Conservation (phyloP, 148 eudicot species). For the Tetragonia tetragonoides region DNA sequence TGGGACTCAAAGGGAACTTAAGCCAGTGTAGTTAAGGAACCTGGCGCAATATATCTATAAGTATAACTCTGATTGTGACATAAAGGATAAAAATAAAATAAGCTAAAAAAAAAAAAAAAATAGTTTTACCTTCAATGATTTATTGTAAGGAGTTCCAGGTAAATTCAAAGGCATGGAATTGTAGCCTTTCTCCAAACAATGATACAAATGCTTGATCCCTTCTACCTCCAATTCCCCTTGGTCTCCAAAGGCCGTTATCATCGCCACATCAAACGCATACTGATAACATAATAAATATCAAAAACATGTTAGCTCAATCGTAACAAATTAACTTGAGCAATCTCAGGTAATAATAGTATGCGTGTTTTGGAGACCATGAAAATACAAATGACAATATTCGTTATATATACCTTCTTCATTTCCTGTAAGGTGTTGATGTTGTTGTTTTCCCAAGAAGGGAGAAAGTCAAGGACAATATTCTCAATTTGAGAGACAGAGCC, state of each 20-base stretch:
- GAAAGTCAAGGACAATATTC: slow-evolving; percentile 47
- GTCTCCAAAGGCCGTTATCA: slow-evolving; percentile 69
- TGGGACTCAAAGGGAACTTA: slow-evolving; percentile 23
- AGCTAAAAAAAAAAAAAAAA: neutral
- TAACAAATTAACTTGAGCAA: too few relatives aligned
- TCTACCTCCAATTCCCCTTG: slow-evolving; percentile 47
- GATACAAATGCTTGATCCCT: slow-evolving; percentile 55
- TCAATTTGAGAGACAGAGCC: slow-evolving; percentile 46
- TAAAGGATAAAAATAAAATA: neutral
- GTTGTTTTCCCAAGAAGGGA: slow-evolving; percentile 52
- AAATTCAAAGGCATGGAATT: slow-evolving; percentile 89
- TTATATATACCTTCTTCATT: slow-evolving; percentile 68
- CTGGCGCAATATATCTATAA: neutral
- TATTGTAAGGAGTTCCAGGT: slow-evolving; percentile 69
- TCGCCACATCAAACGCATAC: slow-evolving; percentile 91
- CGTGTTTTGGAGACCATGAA: too few relatives aligned
- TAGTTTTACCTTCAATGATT: slow-evolving; percentile 24
- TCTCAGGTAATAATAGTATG: too few relatives aligned
- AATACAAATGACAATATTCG: too few relatives aligned
- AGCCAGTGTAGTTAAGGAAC: slow-evolving; percentile 20
- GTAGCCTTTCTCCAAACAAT: slow-evolving; percentile 73
- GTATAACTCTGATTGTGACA: slow-evolving; percentile 7
- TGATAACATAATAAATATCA: slow-evolving; percentile 8
- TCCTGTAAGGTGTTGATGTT: slow-evolving; percentile 62
- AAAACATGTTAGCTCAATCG: too few relatives aligned